Evolutionary conservation across 2,329 filamentous ascomycete genomes (phyloP).

Genomic region (Biscogniauxia marginata): DNA sequence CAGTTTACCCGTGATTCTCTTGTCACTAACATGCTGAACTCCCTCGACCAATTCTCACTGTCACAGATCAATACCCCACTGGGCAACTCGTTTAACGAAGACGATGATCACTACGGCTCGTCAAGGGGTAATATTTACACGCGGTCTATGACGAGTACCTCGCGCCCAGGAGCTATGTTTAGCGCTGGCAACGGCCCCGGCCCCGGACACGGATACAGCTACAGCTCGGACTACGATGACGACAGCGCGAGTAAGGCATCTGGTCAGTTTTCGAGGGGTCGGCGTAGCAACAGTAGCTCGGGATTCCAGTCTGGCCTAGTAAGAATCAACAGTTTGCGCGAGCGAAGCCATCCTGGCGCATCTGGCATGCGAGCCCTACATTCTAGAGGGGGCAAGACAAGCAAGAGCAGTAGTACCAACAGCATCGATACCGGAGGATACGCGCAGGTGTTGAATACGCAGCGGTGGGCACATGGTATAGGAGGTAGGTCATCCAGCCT

Average conservation of each 20-base stretch:
- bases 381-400: slow-evolving; percentile 61
- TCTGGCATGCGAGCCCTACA: slow-evolving; percentile 45
- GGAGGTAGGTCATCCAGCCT: slow-evolving; percentile 68
- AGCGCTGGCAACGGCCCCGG: slow-evolving; percentile 20
- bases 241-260: slow-evolving; percentile 51
- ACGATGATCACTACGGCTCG: slow-evolving; percentile 28
- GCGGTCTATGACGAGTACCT: slow-evolving; percentile 27
- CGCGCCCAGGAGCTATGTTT: slow-evolving; percentile 26
- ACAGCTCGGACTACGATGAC: slow-evolving; percentile 57
- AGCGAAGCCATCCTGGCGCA: slow-evolving; percentile 39
- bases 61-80: slow-evolving; percentile 40
- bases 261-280: slow-evolving; percentile 53
- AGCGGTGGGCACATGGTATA: slow-evolving; percentile 56
- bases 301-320: slow-evolving; percentile 62
- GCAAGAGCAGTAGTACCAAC: slow-evolving; percentile 68
- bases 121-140: slow-evolving; percentile 27
- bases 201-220: slow-evolving; percentile 58
- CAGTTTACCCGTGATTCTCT: slow-evolving; percentile 84
- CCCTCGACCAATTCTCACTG: slow-evolving; percentile 78
- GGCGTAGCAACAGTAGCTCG: slow-evolving; percentile 79
- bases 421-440: slow-evolving; percentile 67
- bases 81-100: slow-evolving; percentile 38
- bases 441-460: slow-evolving; percentile 54
- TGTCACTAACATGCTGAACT: slow-evolving; percentile 92
- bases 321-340: slow-evolving; percentile 63